phyloP scores from a whole-genome alignment of 352 stramenopile genomes.

The Pythium utonaiense region DNA sequence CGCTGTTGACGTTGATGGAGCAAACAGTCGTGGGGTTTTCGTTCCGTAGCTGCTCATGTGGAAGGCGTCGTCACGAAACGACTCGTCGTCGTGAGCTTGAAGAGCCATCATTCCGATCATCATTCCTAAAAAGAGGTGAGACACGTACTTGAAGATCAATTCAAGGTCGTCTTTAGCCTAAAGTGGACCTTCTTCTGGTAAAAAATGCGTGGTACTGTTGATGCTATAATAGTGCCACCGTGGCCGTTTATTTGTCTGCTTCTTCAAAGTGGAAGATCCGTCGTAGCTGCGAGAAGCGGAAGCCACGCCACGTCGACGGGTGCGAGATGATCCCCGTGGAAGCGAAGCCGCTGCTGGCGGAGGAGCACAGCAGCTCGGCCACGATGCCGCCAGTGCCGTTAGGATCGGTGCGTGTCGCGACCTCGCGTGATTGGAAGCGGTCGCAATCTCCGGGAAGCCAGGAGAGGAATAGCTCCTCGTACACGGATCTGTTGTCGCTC shows the following conservation, averaged over 20 bases:
- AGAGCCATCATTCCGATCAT: slow-evolving; percentile 16
- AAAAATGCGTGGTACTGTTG: neutral
- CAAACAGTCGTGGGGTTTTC: no score
- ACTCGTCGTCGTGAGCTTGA: slow-evolving; percentile 13
- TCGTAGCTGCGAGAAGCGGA: no score
- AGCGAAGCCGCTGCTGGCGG: slow-evolving; percentile 36
- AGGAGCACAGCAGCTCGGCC: slow-evolving; percentile 23
- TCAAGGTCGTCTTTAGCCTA: no score
- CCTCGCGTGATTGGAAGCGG: slow-evolving; percentile 7
- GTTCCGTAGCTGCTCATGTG: neutral
- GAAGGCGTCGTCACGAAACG: slow-evolving; percentile 1
- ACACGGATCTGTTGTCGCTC: slow-evolving; percentile 45
- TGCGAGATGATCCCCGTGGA: slow-evolving; percentile 30
- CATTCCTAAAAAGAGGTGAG: slow-evolving; percentile 5
- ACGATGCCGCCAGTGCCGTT: neutral
- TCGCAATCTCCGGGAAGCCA: neutral
- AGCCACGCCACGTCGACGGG: neutral
- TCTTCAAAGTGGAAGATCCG: slow-evolving; percentile 13
- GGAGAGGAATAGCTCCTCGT: slow-evolving; percentile 19
- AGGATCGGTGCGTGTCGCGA: slow-evolving; percentile 9
- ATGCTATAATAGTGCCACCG: neutral
- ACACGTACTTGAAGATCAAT: neutral
- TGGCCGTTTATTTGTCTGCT: neutral
- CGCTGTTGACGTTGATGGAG: neutral
- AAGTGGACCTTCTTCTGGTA: no score